Conservation (phyloP, 2,329 filamentous ascomycete genomes). For the Colletotrichum liaoningense region DNA sequence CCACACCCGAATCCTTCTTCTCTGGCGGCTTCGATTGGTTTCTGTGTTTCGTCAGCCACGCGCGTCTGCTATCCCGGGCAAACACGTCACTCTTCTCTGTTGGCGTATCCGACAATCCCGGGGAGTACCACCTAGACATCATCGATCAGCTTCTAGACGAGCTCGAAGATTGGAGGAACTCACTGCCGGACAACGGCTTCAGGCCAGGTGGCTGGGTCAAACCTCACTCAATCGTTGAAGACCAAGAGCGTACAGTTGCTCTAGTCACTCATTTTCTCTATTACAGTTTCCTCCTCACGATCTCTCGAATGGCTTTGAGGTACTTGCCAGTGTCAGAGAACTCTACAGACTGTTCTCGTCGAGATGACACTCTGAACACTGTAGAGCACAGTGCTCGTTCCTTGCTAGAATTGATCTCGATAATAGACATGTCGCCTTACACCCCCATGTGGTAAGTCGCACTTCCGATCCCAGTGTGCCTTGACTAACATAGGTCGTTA, state of each 20-base stretch:
- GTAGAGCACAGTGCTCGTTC: conserved; percentile 40
- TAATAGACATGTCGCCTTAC: conserved; percentile 44
- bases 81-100: conserved; percentile 49
- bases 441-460: conserved; percentile 42
- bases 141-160: conserved; percentile 43
- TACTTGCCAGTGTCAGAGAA: conserved; percentile 29
- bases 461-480: too few relatives aligned
- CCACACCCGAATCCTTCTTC: conserved; percentile 45
- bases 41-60: conserved; percentile 43
- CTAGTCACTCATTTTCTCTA: conserved; percentile 43
- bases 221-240: conserved; percentile 25
- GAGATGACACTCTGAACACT: conserved; percentile 34
- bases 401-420: conserved; percentile 42
- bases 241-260: conserved; percentile 10
- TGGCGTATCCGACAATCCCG: conserved; percentile 41
- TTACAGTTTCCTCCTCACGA: conserved; percentile 42
- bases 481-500: too few relatives aligned
- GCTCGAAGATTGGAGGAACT: conserved; percentile 43
- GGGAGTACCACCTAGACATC: conserved; percentile 40
- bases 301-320: conserved; percentile 42
- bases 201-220: conserved; percentile 33
- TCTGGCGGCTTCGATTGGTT: conserved; percentile 49
- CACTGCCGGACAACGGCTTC: conserved; percentile 39
- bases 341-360: conserved; percentile 24
- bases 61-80: conserved; percentile 45